Conservation (phyloP, 768 basidiomycete genomes). For the Neoboletus subvelutipes region DNA sequence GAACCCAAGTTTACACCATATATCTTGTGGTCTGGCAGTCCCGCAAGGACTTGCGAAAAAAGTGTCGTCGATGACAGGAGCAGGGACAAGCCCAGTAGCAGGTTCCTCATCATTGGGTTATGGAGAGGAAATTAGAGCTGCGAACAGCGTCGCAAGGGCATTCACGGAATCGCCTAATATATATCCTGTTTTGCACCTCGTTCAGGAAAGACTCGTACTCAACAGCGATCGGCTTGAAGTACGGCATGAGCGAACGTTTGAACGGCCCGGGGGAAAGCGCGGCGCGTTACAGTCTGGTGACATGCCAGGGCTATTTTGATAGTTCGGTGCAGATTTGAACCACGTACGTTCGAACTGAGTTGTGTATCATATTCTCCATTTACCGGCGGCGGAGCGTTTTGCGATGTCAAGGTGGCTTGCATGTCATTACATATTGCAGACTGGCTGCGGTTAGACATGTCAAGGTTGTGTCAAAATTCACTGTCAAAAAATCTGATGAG, state of each 20-base stretch:
- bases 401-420: neutral
- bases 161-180: constrained; percentile 5
- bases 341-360: neutral
- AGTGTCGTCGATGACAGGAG: constrained; percentile 16
- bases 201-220: too few species aligned
- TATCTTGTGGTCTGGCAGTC: constrained; percentile 43
- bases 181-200: neutral
- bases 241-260: neutral
- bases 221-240: neutral
- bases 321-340: neutral
- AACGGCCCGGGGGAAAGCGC: neutral
- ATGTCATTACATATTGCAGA: neutral
- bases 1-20: constrained; percentile 74
- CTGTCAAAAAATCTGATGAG: neutral
- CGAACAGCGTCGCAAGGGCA: neutral
- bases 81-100: constrained; percentile 13
- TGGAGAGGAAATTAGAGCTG: neutral
- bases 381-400: neutral
- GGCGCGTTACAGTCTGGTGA: constrained; percentile 11
- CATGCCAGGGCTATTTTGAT: neutral
- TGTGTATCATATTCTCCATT: neutral
- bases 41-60: constrained; percentile 19
- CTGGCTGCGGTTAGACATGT: neutral
- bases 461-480: neutral
- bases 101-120: constrained; percentile 20